Conservation (phyloP, 768 basidiomycete species). For the Termitomyces sp. region DNA sequence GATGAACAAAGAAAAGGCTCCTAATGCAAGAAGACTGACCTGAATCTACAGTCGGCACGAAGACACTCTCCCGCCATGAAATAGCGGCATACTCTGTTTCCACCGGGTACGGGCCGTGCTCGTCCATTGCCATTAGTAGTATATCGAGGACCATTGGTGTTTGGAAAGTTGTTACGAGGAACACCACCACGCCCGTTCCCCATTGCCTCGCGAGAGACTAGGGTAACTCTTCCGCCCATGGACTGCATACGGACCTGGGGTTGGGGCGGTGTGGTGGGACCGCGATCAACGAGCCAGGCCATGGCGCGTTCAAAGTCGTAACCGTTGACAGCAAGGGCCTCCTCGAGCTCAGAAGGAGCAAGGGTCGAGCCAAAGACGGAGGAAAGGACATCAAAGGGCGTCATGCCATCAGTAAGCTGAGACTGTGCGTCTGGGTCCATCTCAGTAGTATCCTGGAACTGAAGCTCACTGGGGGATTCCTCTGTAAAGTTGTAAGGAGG, state of each 20-base stretch:
- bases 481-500: constrained; percentile 21
- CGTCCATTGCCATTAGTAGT: constrained; percentile 41
- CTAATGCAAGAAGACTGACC: constrained; percentile 44
- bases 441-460: constrained; percentile 29
- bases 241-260: constrained; percentile 53
- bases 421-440: constrained; percentile 38
- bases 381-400: constrained; percentile 92
- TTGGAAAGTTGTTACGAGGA: constrained; percentile 27
- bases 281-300: constrained; percentile 87
- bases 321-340: constrained; percentile 80
- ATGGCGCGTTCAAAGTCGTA: constrained; percentile 97
- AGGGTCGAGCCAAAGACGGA: constrained; percentile 92
- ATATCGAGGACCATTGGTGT: constrained; percentile 36
- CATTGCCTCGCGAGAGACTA: constrained; percentile 56
- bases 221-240: constrained; percentile 63
- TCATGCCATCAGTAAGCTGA: constrained; percentile 87
- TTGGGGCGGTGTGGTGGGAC: constrained; percentile 39
- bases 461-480: constrained; percentile 22
- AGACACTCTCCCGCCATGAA: constrained; percentile 96
- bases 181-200: constrained; percentile 40
- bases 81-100: constrained; percentile 89
- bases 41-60: constrained; percentile 95
- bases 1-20: neutral
- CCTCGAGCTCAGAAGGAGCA: constrained; percentile 88
- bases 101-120: constrained; percentile 48